These are phyloP conservation scores for Musa itinerans DNA, from an alignment of 176 grass and related monocot species.

Conservation along the genomic window DNA sequence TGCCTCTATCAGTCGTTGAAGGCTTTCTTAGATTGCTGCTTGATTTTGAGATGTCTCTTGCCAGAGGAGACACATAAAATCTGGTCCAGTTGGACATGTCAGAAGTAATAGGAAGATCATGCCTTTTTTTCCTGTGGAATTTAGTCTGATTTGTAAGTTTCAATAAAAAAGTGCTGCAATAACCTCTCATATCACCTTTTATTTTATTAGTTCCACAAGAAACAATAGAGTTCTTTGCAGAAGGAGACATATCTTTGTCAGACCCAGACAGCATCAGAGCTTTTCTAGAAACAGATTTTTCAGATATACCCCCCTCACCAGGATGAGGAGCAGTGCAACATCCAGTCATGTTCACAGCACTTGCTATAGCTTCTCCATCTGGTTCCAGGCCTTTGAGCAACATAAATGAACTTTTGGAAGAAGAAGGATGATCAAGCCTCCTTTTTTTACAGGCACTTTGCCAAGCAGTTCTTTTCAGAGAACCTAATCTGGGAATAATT, in stretches of 20 bases:
- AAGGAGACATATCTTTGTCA: background rate
- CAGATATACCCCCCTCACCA: background rate
- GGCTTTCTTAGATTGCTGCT: background rate
- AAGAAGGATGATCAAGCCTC: background rate
- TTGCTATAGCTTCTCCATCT: background rate
- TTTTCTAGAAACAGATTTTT: background rate
- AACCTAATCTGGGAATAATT: background rate
- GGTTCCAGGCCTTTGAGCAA: slow-evolving; percentile 2
- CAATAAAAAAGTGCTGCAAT: background rate
- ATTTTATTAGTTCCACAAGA: background rate
- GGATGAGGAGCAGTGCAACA: background rate
- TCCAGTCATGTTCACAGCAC: background rate
- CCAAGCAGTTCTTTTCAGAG: background rate
- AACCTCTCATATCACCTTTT: background rate
- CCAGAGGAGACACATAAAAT: slow-evolving; percentile 18
- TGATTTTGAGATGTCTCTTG: background rate
- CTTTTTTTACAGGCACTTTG: slow-evolving; percentile 1
- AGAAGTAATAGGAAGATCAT: background rate
- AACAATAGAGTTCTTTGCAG: background rate
- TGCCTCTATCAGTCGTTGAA: background rate
- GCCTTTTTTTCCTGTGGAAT: background rate
- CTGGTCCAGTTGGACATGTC: slow-evolving; percentile 3
- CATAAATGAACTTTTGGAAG: slow-evolving; percentile 11
- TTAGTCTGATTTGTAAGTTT: background rate
- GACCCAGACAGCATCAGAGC: background rate